These are phyloP conservation scores for Begonia peltatifolia DNA, from an alignment of 306 rosid species.

Conservation along the genomic window DNA sequence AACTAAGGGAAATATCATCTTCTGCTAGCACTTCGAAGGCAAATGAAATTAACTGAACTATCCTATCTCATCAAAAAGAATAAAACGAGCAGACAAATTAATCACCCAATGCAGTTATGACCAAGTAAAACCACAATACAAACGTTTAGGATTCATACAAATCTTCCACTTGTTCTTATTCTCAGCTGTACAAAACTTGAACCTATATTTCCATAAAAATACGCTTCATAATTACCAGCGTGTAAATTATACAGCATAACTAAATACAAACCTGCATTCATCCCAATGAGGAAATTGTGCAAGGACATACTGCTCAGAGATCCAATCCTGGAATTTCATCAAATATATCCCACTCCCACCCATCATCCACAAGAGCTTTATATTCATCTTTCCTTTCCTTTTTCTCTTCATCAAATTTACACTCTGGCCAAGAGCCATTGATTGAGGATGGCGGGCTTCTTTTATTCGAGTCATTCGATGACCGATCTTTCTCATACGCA, in stretches of 20 bases:
- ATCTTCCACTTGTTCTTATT: not conserved
- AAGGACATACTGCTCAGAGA: too few species aligned
- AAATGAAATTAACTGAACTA: too few species aligned
- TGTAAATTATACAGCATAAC: too few species aligned
- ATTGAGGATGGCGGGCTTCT: slow-evolving; percentile 17
- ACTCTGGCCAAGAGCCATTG: slow-evolving; percentile 10
- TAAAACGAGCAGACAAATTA: too few species aligned
- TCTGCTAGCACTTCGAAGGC: too few species aligned
- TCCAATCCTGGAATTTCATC: slow-evolving; percentile 24
- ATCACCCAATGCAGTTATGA: too few species aligned
- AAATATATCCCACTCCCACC: slow-evolving; percentile 37
- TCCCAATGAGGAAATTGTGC: slow-evolving; percentile 9
- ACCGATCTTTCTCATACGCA: slow-evolving; percentile 22
- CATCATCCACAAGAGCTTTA: slow-evolving; percentile 50
- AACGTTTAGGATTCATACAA: not conserved
- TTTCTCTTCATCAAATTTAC: slow-evolving; percentile 15
- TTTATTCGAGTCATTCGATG: slow-evolving; percentile 13
- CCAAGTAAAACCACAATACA: too few species aligned
- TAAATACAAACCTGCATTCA: slow-evolving; percentile 2
- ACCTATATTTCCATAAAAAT: not conserved
- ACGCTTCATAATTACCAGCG: too few species aligned
- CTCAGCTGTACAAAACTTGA: not conserved
- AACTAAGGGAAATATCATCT: too few species aligned
- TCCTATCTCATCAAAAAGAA: too few species aligned
- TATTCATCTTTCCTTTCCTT: slow-evolving; percentile 15